phyloP scores from a whole-genome alignment of 371 early-diverging fungal genomes.

The Lichtheimia corymbifera region DNA sequence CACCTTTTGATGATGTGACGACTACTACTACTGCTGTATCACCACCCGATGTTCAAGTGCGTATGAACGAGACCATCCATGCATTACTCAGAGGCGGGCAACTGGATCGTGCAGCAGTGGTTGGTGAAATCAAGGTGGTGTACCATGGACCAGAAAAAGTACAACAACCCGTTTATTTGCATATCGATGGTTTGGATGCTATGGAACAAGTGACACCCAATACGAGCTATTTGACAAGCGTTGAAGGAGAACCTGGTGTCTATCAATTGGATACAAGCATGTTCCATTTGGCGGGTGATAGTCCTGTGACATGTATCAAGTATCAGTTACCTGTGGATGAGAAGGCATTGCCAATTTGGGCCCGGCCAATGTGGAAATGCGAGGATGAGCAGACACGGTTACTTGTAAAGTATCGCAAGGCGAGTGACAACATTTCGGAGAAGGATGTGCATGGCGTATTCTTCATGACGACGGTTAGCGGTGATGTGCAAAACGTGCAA shows the following conservation, averaged over 20 bases:
- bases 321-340: conserved; percentile 42
- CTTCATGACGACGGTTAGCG: conserved; percentile 51
- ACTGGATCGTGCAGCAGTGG: conserved; percentile 37
- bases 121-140: conserved; percentile 49
- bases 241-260: conserved; percentile 23
- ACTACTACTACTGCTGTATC: background rate
- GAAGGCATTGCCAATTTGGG: conserved; percentile 18
- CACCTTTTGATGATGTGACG: conserved; percentile 8
- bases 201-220: conserved; percentile 39
- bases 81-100: conserved; percentile 42
- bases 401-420: conserved; percentile 52
- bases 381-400: conserved; percentile 54
- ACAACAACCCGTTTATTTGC: conserved; percentile 37
- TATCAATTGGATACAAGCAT: conserved; percentile 44
- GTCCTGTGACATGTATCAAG: conserved; percentile 36
- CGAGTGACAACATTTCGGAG: background rate
- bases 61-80: conserved; percentile 49
- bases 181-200: conserved; percentile 26
- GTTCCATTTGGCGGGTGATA: conserved; percentile 30
- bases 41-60: conserved; percentile 29
- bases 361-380: conserved; percentile 62
- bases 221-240: conserved; percentile 26
- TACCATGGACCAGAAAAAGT: conserved; percentile 31
- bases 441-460: conserved; percentile 31
- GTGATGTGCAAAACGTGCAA: conserved; percentile 48